Base-by-base conservation (phyloP, 2,329 filamentous ascomycete species). In the Aspergillus aculeatinus region DNA sequence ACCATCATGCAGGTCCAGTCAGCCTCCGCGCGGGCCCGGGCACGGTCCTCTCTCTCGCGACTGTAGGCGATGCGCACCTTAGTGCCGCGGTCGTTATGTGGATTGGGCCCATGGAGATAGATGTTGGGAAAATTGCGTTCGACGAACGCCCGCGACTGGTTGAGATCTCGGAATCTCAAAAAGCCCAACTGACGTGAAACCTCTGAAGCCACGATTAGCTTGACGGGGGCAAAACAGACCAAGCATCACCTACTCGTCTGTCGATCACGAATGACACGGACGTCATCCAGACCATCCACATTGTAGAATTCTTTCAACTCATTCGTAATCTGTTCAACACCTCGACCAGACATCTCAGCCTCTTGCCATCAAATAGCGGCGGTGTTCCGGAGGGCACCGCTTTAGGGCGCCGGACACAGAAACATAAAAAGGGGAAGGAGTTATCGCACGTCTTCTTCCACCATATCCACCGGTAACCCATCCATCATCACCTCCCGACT, bases 1-100 rank as follows among this genome's bases (percentile, higher is more conserved):
- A 85, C 83, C 63, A 81, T 79, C 60, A 79, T 78, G 67, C 84
- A 86, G 47, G 77, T 82, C 84, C 84, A 86, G 63, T 86, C 84
- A 50, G 81, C 80, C 55, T 84, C 82, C 19, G 77, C 76, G 62
- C 77, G 77, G 14, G 76, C 72, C 58, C 80, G 73, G 60, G 76
- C 74, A 63, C 80, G 75, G 55, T 84, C 82, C 59, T 83, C 82
- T 60, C 80, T 77, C 65, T 83, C 83, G 27, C 81, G 79, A 62
- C 82, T 83, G 68, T 79, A 85, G 47, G 80, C 80, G 68, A 85
- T 82, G 65, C 80, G 80, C 56, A 81, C 77, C 68, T 77, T 77
- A 33, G 76, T 75, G 52, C 75, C 74, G 62, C 70, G 74, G 53
- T 78, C 74, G 63, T 79, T 72, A 65, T 76, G 73, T 29, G 72